These are phyloP conservation scores for Aspergillus brunneoviolaceus DNA, from an alignment of 2,329 filamentous ascomycete genomes.

Conservation along the genomic window DNA sequence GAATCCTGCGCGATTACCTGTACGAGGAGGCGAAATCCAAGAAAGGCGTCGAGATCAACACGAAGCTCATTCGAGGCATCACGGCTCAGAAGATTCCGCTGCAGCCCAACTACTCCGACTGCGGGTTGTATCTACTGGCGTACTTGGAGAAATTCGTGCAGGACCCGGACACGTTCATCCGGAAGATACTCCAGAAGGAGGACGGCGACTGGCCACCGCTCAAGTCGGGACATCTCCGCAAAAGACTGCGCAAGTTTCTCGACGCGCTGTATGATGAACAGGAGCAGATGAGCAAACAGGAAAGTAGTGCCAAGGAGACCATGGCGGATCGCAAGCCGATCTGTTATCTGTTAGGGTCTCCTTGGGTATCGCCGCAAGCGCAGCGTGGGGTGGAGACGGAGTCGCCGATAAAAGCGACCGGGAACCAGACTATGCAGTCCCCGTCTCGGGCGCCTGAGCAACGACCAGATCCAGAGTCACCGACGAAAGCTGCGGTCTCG, in stretches of 20 bases:
- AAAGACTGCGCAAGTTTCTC: conserved; percentile 65
- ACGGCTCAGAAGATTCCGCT: conserved; percentile 73
- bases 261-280: conserved; percentile 63
- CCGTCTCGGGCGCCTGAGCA: neutral
- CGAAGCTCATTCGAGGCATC: conserved; percentile 56
- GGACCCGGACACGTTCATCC: conserved; percentile 69
- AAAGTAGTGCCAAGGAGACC: conserved; percentile 38
- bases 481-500: neutral
- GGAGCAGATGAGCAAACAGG: conserved; percentile 36
- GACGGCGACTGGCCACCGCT: conserved; percentile 56
- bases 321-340: conserved; percentile 33
- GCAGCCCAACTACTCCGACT: conserved; percentile 85
- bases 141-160: conserved; percentile 81
- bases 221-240: conserved; percentile 59
- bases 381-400: neutral
- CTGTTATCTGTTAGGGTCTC: conserved; percentile 32
- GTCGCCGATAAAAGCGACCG: neutral
- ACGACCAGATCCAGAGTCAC: neutral
- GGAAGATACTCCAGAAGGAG: conserved; percentile 64
- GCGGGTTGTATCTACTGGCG: conserved; percentile 79
- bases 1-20: conserved; percentile 73
- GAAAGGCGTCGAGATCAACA: conserved; percentile 48
- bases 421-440: neutral
- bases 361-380: neutral
- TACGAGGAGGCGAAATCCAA: conserved; percentile 69